Percentiles rank a stretch among this genome's conserved stretches.
Evolutionary conservation across 495 filamentous ascomycete genomes (phyloP).

Genomic region (Durotheca rogersii): DNA sequence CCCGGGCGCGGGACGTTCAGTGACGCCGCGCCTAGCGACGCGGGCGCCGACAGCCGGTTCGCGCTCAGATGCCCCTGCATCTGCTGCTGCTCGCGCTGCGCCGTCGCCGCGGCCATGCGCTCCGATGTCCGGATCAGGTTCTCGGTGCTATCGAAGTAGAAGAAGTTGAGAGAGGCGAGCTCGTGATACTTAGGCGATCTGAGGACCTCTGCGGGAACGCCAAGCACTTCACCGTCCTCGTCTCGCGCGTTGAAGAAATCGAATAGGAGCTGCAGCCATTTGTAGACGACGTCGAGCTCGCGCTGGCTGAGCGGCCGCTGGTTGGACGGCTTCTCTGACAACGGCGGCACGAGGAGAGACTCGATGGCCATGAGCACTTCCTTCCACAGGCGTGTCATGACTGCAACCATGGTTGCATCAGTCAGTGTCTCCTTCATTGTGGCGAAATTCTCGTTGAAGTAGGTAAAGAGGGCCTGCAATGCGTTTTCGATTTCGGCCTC

Average conservation of each 20-base stretch:
- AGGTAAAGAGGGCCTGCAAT: slow-evolving; percentile 85
- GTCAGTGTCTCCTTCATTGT: slow-evolving; percentile 98
- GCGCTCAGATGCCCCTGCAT: slow-evolving; percentile 39
- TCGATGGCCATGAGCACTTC: slow-evolving; percentile 93
- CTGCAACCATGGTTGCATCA: slow-evolving; percentile 87
- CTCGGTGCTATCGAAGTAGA: slow-evolving; percentile 93
- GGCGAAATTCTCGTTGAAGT: slow-evolving; percentile 98
- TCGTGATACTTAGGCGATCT: slow-evolving; percentile 98
- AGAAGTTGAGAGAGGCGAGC: slow-evolving; percentile 92
- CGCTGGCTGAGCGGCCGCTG: slow-evolving; percentile 84
- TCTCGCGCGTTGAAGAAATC: slow-evolving; percentile 95
- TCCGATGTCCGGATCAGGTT: slow-evolving; percentile 90
- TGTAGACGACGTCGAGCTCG: slow-evolving; percentile 92
- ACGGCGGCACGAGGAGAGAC: slow-evolving; percentile 82
- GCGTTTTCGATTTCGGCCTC: slow-evolving; percentile 75
- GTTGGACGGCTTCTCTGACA: slow-evolving; percentile 91
- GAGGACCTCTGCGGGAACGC: slow-evolving; percentile 85
- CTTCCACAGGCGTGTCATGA: slow-evolving; percentile 98
- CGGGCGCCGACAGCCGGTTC: slow-evolving; percentile 73
- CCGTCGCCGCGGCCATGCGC: slow-evolving; percentile 87
- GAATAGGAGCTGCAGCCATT: slow-evolving; percentile 89
- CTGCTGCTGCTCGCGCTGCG: slow-evolving; percentile 70
- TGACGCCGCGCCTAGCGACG: slow-evolving; percentile 51
- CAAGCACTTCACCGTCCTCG: slow-evolving; percentile 81
- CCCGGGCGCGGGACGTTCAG: slow-evolving; percentile 47